Percentiles rank a stretch among this genome's conserved stretches.
Evolutionary conservation across 176 grass and related monocot species (phyloP).

Genomic region (Poa pratensis): DNA sequence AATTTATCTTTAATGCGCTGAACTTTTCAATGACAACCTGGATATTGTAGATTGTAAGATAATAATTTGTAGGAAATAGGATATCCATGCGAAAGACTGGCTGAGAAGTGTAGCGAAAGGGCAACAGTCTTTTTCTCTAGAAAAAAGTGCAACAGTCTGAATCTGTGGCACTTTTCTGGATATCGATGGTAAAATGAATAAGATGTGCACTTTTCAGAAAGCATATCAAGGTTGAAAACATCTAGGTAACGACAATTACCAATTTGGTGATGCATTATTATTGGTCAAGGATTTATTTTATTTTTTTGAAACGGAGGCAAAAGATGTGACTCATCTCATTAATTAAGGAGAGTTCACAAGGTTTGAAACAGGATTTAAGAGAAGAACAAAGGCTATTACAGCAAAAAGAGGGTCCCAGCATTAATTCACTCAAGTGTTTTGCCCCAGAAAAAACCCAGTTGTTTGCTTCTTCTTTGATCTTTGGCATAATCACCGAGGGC

Average conservation of each 20-base stretch:
- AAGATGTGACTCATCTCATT: too few species aligned
- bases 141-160: not conserved
- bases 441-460: too few species aligned
- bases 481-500: too few species aligned
- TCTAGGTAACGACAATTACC: not conserved
- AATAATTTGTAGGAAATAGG: not conserved
- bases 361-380: too few species aligned
- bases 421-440: too few species aligned
- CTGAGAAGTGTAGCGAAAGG: not conserved
- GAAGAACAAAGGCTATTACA: too few species aligned
- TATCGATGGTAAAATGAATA: constrained; percentile 17
- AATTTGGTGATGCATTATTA: not conserved
- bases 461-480: too few species aligned
- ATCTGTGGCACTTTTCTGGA: not conserved
- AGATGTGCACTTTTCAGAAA: not conserved
- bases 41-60: constrained; percentile 24
- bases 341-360: too few species aligned
- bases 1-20: constrained; percentile 18
- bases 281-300: not conserved
- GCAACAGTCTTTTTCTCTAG: not conserved
- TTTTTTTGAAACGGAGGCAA: too few species aligned
- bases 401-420: too few species aligned
- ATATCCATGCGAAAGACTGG: not conserved
- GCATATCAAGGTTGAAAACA: constrained; percentile 2
- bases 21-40: constrained; percentile 34